These are phyloP conservation scores for Tillandsia fasciculata DNA, from an alignment of 176 grass and related monocot species.

Conservation along the genomic window DNA sequence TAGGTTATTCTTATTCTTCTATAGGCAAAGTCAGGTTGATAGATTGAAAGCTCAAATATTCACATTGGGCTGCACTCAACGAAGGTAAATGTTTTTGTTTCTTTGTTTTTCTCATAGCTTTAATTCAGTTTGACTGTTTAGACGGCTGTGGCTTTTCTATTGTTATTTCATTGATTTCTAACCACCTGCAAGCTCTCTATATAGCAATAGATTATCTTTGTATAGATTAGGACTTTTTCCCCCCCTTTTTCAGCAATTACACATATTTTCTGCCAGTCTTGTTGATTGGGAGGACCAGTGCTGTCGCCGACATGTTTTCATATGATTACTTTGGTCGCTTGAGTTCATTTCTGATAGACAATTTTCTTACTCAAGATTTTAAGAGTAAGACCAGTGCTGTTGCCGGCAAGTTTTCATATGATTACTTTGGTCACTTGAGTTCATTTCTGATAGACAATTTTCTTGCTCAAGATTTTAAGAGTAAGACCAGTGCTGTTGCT, in stretches of 20 bases:
- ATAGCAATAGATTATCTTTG: no score
- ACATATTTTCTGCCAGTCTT: no score
- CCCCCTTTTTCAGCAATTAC: no score
- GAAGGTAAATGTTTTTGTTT: conserved; percentile 48
- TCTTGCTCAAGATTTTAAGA: background rate
- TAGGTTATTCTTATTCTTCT: conserved; percentile 20
- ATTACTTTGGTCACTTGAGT: no score
- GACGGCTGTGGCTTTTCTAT: background rate
- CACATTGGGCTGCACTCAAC: conserved; percentile 74
- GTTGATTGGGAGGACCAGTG: no score
- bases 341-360: background rate
- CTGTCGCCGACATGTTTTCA: no score
- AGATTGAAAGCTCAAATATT: conserved; percentile 74
- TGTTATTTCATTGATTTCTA: background rate
- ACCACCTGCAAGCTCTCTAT: no score
- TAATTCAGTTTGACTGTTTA: background rate
- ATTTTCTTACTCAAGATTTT: background rate
- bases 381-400: background rate
- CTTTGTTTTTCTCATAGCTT: conserved; percentile 3
- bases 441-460: background rate
- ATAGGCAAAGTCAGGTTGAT: conserved; percentile 54
- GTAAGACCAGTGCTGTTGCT: background rate
- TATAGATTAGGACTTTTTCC: no score
- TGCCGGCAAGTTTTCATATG: no score
- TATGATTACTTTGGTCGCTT: no score